Base-by-base conservation (phyloP, 2,329 filamentous ascomycete genomes). In the Colletotrichum cordylinicola region DNA sequence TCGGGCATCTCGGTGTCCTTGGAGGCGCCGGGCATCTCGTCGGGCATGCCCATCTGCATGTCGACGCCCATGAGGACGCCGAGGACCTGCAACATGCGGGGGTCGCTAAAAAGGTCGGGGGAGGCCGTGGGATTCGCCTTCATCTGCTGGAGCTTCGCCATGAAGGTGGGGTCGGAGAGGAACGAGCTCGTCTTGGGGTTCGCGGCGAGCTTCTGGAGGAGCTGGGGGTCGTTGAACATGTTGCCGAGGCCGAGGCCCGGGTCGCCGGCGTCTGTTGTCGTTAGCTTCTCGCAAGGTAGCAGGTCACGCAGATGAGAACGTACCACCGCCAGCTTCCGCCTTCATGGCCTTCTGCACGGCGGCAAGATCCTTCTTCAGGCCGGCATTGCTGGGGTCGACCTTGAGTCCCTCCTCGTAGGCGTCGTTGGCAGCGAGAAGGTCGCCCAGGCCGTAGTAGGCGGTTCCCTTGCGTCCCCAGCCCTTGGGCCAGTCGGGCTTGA, bases 401-500 rank as follows among this genome's bases (percentile, higher is more conserved):
- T 98, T 98, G 80, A 98, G 89, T n/a, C 96, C 97, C 84, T 98
- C 92, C 82, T 98, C 94, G 84, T 98, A 99, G 27, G 98, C 96
- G 81, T 98, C 96, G 78, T 94, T 91, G 39, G 97, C 96, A 64
- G 92, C 94, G 66, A 97, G 88, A 27, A 98, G 90, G 83, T 99
- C 95, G 67, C 96, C 95, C 76, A 93, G 88, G 61, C 97, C 97
- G 85, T 98, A 97, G 39, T 96, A 90, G 72, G 97, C 97, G 78
- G 96, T 94, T 79, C 96, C 97, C 85, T 98, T 98, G 77, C 97
- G 93, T 75, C 94, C 94, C 94, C 95, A 98, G 79, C 97, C 97
- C 88, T 98, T 98, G 76, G 95, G 93, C 97, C 97, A 99, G 89
- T 98, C 97, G 15, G 96, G 94, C 90, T 99, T 98, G 85, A 99